These are phyloP conservation scores for Abrus precatorius DNA, from an alignment of 306 rosid genomes.

Conservation along the genomic window DNA sequence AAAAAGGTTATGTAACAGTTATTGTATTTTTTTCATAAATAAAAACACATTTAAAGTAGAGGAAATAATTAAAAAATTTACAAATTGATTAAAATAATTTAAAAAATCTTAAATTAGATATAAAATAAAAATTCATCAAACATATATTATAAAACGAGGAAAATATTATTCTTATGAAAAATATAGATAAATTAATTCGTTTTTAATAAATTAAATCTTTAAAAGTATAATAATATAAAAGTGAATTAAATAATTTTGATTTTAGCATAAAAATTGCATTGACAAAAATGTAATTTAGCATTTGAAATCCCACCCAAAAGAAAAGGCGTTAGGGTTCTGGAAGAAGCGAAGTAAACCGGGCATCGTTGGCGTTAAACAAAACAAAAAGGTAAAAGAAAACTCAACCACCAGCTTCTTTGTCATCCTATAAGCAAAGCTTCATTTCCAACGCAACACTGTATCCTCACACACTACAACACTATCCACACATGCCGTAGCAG, in stretches of 20 bases:
- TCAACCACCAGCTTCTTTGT: constrained; percentile 43
- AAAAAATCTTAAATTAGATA: neutral
- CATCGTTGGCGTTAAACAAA: neutral
- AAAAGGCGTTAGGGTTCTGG: constrained; percentile 45
- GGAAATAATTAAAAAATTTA: neutral
- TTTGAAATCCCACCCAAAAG: neutral
- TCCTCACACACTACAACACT: constrained; percentile 38
- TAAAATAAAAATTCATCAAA: neutral
- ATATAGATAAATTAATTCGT: neutral
- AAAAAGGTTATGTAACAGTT: no score
- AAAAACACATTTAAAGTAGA: neutral
- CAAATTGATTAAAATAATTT: neutral
- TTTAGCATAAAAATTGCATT: neutral
- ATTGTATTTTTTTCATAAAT: neutral
- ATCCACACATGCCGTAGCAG: neutral
- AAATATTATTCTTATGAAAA: no score
- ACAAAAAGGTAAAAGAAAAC: constrained; percentile 22
- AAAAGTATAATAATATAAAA: neutral
- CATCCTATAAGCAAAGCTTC: constrained; percentile 1
- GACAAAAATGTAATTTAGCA: neutral
- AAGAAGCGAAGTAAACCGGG: constrained; percentile 2
- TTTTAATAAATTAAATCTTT: no score
- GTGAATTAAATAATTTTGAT: neutral
- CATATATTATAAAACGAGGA: neutral
- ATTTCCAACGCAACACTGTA: constrained; percentile 10